Conservation (phyloP, 2,329 filamentous ascomycete species). For the Amesomyces nigricolor region DNA sequence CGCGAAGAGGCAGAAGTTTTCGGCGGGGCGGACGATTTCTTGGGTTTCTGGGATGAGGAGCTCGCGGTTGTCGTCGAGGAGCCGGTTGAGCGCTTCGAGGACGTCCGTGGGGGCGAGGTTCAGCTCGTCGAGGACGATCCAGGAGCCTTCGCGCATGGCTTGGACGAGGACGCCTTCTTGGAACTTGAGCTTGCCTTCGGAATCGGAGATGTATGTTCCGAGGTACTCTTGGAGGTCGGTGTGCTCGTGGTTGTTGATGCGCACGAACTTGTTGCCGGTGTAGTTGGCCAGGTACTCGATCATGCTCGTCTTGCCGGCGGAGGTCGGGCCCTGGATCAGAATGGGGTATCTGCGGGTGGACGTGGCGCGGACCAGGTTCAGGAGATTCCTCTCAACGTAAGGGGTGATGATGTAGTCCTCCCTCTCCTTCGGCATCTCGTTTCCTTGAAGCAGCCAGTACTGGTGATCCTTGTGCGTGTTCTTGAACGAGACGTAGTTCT, state of each 20-base stretch:
- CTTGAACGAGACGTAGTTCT: slow-evolving; percentile 72
- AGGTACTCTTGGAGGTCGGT: slow-evolving; percentile 97
- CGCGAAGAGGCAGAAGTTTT: slow-evolving; percentile 95
- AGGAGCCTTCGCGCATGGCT: slow-evolving; percentile 86
- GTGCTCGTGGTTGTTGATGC: slow-evolving; percentile 99
- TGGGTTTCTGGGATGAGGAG: slow-evolving; percentile 95
- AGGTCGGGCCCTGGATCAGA: slow-evolving; percentile 92
- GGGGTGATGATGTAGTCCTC: slow-evolving; percentile 93
- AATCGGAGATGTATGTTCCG: slow-evolving; percentile 83
- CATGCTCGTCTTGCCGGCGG: slow-evolving; percentile 98
- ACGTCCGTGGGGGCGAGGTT: slow-evolving; percentile 97
- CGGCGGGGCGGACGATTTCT: slow-evolving; percentile 83
- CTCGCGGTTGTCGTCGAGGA: slow-evolving; percentile 94
- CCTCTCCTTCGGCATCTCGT: slow-evolving; percentile 60
- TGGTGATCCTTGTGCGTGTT: slow-evolving; percentile 61
- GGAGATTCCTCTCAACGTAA: slow-evolving; percentile 88
- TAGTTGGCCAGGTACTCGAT: slow-evolving; percentile 97
- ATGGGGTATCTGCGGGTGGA: slow-evolving; percentile 91
- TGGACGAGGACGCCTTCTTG: slow-evolving; percentile 92
- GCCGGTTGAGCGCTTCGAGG: slow-evolving; percentile 87
- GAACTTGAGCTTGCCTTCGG: slow-evolving; percentile 79
- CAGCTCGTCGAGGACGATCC: slow-evolving; percentile 96
- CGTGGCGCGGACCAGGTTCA: slow-evolving; percentile 88
- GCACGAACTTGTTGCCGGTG: slow-evolving; percentile 92
- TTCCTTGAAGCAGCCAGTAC: slow-evolving; percentile 83